Evolutionary conservation across 352 stramenopile species (phyloP).

Genomic region (Phytophthora meadii): DNA sequence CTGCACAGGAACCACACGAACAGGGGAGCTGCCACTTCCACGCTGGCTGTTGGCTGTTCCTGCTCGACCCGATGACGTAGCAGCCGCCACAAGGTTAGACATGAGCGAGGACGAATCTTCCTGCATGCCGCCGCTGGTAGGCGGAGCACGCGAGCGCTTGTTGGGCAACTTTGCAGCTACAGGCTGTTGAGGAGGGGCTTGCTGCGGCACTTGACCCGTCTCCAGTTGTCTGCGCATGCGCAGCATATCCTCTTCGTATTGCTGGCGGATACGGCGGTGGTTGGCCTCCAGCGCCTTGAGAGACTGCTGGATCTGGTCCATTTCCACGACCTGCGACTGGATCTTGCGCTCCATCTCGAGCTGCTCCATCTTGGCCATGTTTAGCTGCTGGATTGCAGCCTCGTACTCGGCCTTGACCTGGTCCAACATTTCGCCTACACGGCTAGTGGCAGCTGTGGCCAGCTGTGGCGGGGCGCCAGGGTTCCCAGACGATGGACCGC

Average conservation of each 20-base stretch:
- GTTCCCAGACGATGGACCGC: constrained; percentile 57
- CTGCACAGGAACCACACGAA: constrained; percentile 74
- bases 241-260: constrained; percentile 88
- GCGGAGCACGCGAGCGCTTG: constrained; percentile 59
- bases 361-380: constrained; percentile 90
- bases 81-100: constrained; percentile 66
- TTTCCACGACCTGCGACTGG: constrained; percentile 85
- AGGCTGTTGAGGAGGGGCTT: constrained; percentile 49
- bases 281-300: constrained; percentile 86
- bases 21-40: constrained; percentile 48
- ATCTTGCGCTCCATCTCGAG: constrained; percentile 91
- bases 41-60: constrained; percentile 39
- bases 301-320: constrained; percentile 91
- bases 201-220: constrained; percentile 50
- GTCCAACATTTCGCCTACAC: constrained; percentile 85
- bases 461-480: constrained; percentile 46
- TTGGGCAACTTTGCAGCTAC: constrained; percentile 50
- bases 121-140: constrained; percentile 52
- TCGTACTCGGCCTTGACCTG: constrained; percentile 88
- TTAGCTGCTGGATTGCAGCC: constrained; percentile 83
- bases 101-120: constrained; percentile 65
- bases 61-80: constrained; percentile 55
- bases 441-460: constrained; percentile 48
- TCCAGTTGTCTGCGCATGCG: constrained; percentile 86
- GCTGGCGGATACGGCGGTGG: constrained; percentile 82